A percentile compares a stretch with the other conserved stretches of the same genome.
Evolutionary conservation across 1,139 yeast species (phyloP).

Genomic region (Diutina siamensis): DNA sequence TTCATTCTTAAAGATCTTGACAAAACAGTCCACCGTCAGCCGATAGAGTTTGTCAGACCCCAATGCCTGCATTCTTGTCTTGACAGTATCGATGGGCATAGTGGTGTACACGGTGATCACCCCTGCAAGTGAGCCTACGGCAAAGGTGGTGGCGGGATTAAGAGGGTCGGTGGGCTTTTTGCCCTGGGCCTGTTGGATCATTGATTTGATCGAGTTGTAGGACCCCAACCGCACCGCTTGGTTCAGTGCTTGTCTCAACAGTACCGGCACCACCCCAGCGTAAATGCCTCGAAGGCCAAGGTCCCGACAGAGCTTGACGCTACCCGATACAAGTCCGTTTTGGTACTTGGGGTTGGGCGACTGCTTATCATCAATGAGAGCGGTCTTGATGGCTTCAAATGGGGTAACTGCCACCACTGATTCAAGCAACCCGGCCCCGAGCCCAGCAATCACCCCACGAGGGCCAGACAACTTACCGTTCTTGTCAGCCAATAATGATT

Average conservation of each 20-base stretch:
- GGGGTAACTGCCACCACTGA: conserved; percentile 93
- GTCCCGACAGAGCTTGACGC: conserved; percentile 55
- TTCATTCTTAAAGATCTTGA: conserved; percentile 69
- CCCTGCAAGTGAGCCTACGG: conserved; percentile 90
- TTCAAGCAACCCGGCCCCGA: conserved; percentile 92
- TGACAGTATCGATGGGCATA: conserved; percentile 96
- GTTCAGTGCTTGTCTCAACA: conserved; percentile 91
- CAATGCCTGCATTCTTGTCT: conserved; percentile 94
- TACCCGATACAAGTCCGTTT: conserved; percentile 50
- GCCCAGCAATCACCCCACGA: conserved; percentile 86
- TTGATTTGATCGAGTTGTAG: conserved; percentile 75
- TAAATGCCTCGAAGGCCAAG: conserved; percentile 77
- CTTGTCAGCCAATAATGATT: conserved; percentile 62
- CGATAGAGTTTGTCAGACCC: conserved; percentile 63
- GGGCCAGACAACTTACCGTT: conserved; percentile 84
- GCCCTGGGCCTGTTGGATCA: conserved; percentile 62
- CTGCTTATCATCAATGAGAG: conserved; percentile 86
- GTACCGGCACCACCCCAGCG: conserved; percentile 84
- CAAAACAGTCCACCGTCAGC: conserved; percentile 75
- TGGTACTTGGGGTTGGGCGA: conserved; percentile 66
- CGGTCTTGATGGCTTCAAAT: conserved; percentile 93
- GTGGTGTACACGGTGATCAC: conserved; percentile 88
- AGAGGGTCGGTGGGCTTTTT: conserved; percentile 64
- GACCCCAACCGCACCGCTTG: conserved; percentile 92
- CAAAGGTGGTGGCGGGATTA: conserved; percentile 69